Base-by-base conservation (phyloP, 805 yeast genomes). In the Sungouiozyma intestinalis region DNA sequence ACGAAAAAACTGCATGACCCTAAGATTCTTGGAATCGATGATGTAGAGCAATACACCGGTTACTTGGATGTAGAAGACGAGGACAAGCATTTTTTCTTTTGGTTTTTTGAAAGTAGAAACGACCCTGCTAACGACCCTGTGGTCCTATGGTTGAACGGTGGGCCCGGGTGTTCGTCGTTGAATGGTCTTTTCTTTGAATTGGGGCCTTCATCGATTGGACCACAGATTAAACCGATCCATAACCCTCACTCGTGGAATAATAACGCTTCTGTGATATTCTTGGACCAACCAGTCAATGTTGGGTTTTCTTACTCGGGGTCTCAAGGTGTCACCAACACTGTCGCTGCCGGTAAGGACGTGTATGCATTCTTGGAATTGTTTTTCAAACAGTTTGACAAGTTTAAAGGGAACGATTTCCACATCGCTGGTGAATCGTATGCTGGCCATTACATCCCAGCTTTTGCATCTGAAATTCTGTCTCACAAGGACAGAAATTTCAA, bases 141-240 rank as follows among this genome's bases (percentile, higher is more conserved):
- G 34, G 74, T 87, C 40, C 69, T 90, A 14, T 92, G 98, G 97
- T 71, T 92, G 24, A 92, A 92, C 59, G 98, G 98, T 35, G 99
- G 99, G 0, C 99, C 99, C 0, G 99, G 98, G 0, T 92, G 99
- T 60, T 87, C 96, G 2, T 87, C 97, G 0, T 78, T 92, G 92
- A 97, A 92, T 61, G 99, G 99, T n/a, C 94, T 95, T 0, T 60
- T 92, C 50, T 76, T 88, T 77, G 98, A 92, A 60, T 66, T 80
- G 3, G 98, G 99, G 0, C 97, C 98, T 1, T 74, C 86, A 36
- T 69, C 95, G 39, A 72, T 87, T 17, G 65, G 67, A 49, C 51
- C 58, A 0, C 56, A 72, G 11, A 67, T 66, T 4, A 61, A 70
- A 42, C 72, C 86, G 4, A 62, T 59, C 14, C 62, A 67, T 42